Base-by-base conservation (phyloP, 345 rosid species). In the Barbarea vulgaris region DNA sequence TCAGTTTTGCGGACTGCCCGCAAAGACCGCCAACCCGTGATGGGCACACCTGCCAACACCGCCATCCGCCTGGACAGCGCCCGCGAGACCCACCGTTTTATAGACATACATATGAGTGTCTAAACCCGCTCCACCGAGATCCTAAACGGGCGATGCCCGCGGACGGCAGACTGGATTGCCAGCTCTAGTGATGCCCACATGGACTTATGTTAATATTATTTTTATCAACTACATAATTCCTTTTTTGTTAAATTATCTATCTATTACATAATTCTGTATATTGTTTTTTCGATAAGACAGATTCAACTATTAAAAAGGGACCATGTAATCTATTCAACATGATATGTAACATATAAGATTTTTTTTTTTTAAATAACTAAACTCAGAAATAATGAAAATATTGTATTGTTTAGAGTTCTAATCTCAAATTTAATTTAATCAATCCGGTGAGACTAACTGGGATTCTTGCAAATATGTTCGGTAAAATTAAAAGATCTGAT, bases 141-240 rank as follows among this genome's bases (percentile, higher is more conserved):
- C n/a, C n/a, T n/a, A n/a, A n/a, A n/a, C n/a, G n/a, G n/a, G n/a
- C n/a, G n/a, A n/a, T n/a, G n/a, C n/a, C n/a, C n/a, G n/a, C n/a
- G n/a, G n/a, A n/a, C n/a, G n/a, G n/a, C n/a, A n/a, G n/a, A n/a
- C n/a, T n/a, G n/a, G n/a, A n/a, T n/a, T n/a, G n/a, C n/a, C n/a
- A n/a, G n/a, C n/a, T n/a, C n/a, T n/a, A n/a, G n/a, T 31, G 66
- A 46, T 58, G 24, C 22, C 24, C 34, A 46, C 47, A 14, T 70
- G 74, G 74, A 69, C 46, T 12, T 9, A 11, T 5, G 27, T 44
- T 70, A 56, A 56, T 47, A 30, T 28, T 14, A n/a, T 25, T 28
- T 53, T 22, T 13, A 44, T 34, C 34, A 14, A 33, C 50, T 48
- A 65, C 19, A 17, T 14, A 63, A 44, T 63, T 15, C 36, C 18